Percentiles rank a stretch among this genome's conserved stretches.
Evolutionary conservation across 1,139 yeast species (phyloP).

Genomic region (Suhomyces chickasaworum): DNA sequence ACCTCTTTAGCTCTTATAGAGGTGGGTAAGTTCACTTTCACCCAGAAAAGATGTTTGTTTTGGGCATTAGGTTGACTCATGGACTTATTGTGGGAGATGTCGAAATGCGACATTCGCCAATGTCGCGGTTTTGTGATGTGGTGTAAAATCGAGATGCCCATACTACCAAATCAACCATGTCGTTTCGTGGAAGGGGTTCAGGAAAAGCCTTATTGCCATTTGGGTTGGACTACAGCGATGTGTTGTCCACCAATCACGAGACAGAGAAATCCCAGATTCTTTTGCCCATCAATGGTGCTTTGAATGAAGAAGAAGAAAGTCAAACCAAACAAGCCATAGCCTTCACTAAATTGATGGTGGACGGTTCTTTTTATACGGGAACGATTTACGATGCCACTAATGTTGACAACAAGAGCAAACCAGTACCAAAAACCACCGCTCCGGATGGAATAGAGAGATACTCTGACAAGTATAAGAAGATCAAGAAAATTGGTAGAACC

Average conservation of each 20-base stretch:
- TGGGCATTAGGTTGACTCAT: too few species aligned
- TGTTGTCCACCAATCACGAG: slow-evolving; percentile 35
- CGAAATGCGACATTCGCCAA: neutral
- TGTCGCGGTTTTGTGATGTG: neutral
- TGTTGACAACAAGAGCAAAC: slow-evolving; percentile 9
- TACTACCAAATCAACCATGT: slow-evolving; percentile 15
- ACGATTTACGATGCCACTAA: slow-evolving; percentile 31
- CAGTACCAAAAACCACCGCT: slow-evolving; percentile 20
- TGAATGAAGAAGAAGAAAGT: slow-evolving; percentile 56
- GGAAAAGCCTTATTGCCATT: slow-evolving; percentile 55
- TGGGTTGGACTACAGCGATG: slow-evolving; percentile 68
- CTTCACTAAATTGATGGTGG: slow-evolving; percentile 58
- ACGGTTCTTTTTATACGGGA: slow-evolving; percentile 82
- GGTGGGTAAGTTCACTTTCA: too few species aligned
- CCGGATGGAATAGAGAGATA: slow-evolving; percentile 69
- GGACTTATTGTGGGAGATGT: too few species aligned
- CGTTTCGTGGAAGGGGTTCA: slow-evolving; percentile 20
- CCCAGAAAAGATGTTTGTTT: too few species aligned
- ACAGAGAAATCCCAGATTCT: slow-evolving; percentile 42
- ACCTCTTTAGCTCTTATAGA: too few species aligned
- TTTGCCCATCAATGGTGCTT: slow-evolving; percentile 70
- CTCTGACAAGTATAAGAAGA: slow-evolving; percentile 72
- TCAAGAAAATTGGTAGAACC: slow-evolving; percentile 73
- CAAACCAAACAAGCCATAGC: slow-evolving; percentile 66
- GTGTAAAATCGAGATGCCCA: slow-evolving; percentile 4